These are phyloP conservation scores for Paxillus rubicundulus DNA, from an alignment of 768 basidiomycete species.

Conservation along the genomic window DNA sequence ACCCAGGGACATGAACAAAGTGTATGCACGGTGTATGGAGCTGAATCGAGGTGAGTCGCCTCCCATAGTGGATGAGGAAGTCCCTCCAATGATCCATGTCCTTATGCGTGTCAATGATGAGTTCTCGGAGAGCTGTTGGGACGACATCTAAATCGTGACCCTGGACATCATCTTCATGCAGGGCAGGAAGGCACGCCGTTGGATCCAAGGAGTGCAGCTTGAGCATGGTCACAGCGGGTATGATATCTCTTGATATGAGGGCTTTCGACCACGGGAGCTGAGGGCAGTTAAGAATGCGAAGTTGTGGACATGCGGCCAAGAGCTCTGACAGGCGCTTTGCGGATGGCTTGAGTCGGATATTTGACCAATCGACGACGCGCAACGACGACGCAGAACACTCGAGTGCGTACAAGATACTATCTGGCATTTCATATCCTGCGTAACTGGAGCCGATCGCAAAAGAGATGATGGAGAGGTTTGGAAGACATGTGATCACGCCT, in stretches of 20 bases:
- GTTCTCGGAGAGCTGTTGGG: constrained; percentile 13
- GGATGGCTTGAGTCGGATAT: background rate
- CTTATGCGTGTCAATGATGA: constrained; percentile 11
- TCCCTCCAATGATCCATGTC: constrained; percentile 6
- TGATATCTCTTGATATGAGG: background rate
- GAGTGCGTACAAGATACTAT: constrained; percentile 16
- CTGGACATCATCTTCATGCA: background rate
- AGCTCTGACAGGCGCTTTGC: background rate
- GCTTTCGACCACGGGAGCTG: constrained; percentile 9
- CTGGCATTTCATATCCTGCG: background rate
- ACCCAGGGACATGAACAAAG: background rate
- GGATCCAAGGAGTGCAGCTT: constrained; percentile 1
- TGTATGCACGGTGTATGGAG: background rate
- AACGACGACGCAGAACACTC: constrained; percentile 13
- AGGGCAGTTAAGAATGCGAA: constrained; percentile 16
- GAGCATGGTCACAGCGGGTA: constrained; percentile 16
- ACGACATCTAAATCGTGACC: background rate
- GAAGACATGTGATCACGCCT: constrained; percentile 14
- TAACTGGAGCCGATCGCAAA: constrained; percentile 4
- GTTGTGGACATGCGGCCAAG: constrained; percentile 11
- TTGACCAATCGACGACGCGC: constrained; percentile 20
- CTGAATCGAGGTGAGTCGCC: constrained; percentile 18
- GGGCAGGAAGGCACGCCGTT: no score
- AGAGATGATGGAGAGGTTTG: constrained; percentile 20
- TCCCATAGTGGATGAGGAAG: constrained; percentile 12